Percentiles rank a stretch among this genome's conserved stretches.
These are phyloP conservation scores for Hirschioporus abietinus DNA, from an alignment of 768 basidiomycete genomes.

Conservation along the genomic window DNA sequence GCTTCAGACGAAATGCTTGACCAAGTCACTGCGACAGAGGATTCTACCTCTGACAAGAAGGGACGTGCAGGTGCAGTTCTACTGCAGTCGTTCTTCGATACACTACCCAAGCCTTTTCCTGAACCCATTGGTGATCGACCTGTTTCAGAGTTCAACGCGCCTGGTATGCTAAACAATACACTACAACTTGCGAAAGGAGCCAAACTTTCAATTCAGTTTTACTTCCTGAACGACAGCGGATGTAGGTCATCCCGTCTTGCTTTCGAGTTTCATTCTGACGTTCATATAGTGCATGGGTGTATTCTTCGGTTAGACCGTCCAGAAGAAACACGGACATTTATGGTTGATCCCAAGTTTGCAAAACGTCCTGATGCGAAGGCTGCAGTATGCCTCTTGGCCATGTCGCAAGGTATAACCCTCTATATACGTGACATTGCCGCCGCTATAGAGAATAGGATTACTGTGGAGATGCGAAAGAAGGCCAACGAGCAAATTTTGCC, in stretches of 20 bases:
- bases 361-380: constrained; percentile 64
- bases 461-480: constrained; percentile 38
- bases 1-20: constrained; percentile 4
- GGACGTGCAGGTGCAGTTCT: constrained; percentile 24
- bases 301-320: constrained; percentile 54
- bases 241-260: constrained; percentile 25
- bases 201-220: constrained; percentile 36
- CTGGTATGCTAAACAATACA: constrained; percentile 46
- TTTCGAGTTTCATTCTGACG: not conserved
- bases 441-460: constrained; percentile 40
- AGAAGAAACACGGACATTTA: constrained; percentile 45
- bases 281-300: constrained; percentile 50
- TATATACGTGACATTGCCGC: constrained; percentile 45
- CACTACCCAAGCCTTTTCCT: constrained; percentile 59
- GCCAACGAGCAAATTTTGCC: constrained; percentile 43
- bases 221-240: constrained; percentile 33
- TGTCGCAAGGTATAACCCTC: constrained; percentile 54
- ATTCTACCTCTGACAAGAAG: constrained; percentile 11
- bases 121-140: constrained; percentile 43
- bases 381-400: constrained; percentile 60
- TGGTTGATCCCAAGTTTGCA: constrained; percentile 59
- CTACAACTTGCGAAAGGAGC: constrained; percentile 50
- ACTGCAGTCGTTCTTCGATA: constrained; percentile 57
- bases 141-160: constrained; percentile 48
- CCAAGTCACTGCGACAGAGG: constrained; percentile 11